Percentiles rank a stretch among this genome's conserved stretches.
These are phyloP conservation scores for Pythium rishiriense DNA, from an alignment of 352 stramenopile genomes.

Conservation along the genomic window DNA sequence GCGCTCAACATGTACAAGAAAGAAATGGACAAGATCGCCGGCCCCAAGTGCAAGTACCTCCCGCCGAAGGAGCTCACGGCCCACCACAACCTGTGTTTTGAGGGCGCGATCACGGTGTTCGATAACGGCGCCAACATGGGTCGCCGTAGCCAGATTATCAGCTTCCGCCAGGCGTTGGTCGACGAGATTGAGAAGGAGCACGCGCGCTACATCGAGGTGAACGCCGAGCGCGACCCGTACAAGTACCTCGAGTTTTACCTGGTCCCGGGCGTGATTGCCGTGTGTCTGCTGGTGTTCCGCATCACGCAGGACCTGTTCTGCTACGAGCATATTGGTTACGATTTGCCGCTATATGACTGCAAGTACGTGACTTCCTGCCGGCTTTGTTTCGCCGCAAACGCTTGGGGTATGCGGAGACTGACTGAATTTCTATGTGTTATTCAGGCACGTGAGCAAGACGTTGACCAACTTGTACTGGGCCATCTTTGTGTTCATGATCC, in stretches of 20 bases:
- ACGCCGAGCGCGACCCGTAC: slow-evolving; percentile 95
- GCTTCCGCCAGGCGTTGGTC: slow-evolving; percentile 80
- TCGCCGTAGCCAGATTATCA: slow-evolving; percentile 87
- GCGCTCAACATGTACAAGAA: slow-evolving; percentile 90
- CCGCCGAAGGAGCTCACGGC: slow-evolving; percentile 85
- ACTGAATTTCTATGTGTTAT: slow-evolving; percentile 6
- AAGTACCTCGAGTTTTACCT: slow-evolving; percentile 94
- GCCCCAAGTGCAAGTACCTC: slow-evolving; percentile 88
- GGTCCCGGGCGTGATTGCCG: slow-evolving; percentile 89
- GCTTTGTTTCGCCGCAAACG: too few species aligned
- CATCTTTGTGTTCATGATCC: slow-evolving; percentile 86
- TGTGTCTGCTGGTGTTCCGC: slow-evolving; percentile 88
- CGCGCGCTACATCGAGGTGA: slow-evolving; percentile 92
- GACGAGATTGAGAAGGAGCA: slow-evolving; percentile 90
- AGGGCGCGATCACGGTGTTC: slow-evolving; percentile 89
- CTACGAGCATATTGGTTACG: slow-evolving; percentile 84
- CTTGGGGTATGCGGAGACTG: too few species aligned
- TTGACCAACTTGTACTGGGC: slow-evolving; percentile 87
- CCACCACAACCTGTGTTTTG: slow-evolving; percentile 85
- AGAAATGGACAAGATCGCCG: slow-evolving; percentile 92
- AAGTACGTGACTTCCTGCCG: slow-evolving; percentile 64
- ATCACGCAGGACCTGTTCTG: slow-evolving; percentile 83
- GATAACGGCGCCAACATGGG: slow-evolving; percentile 96
- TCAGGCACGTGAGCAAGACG: slow-evolving; percentile 83
- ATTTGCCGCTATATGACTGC: slow-evolving; percentile 88